Evolutionary conservation across 2,329 filamentous ascomycete genomes (phyloP), one percentile per base, ranked within the genome.

Genomic region (Tolypocladium ovalisporum): DNA sequence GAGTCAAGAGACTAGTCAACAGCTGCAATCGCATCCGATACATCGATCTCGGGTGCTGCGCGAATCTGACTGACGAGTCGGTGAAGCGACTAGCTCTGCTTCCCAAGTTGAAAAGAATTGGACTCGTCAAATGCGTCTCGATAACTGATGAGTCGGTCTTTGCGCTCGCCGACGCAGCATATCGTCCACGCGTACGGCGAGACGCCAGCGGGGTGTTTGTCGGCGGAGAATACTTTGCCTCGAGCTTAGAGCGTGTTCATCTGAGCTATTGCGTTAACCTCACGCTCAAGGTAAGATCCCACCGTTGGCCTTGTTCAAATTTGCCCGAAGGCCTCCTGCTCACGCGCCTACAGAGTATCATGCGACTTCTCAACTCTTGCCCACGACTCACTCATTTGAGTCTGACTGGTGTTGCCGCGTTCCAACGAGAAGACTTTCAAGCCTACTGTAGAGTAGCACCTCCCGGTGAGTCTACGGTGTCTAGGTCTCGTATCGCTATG

Each of bases 41-140:
- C 70, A 99, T 99, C 62, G 94, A 99, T 69, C 77, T 99, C 49
- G 94, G 94, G n/a, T 97, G 94, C 75, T 99, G 94, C 72, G 83
- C 82, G 17, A 86, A 90, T 64, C 77, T 99, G 60, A 97, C 94
- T 0, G 94, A 99, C 65, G 79, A 81, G 13, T 97, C 92, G 27
- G 88, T 99, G 19, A 87, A 82, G 61, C 87, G 90, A 62, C 78
- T 99, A 40, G 92, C 94, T 6, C 84, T 84, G 17, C 80, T 99
- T 7, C 94, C 94, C 3, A 99, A 99, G 72, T 77, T 99, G 56
- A 92, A 96, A 76, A 82, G 94, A 40, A 96, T 99, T 60, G 94
- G 94, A 1, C 75, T 99, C 56, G 94, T 99, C 56, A 99, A 99
- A 72, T 99, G 94, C 68, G 85, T 85, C 60, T 84, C 81, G 57